Evolutionary conservation across 2,329 filamentous ascomycete genomes (phyloP).

Genomic region (Penicillium sp.): DNA sequence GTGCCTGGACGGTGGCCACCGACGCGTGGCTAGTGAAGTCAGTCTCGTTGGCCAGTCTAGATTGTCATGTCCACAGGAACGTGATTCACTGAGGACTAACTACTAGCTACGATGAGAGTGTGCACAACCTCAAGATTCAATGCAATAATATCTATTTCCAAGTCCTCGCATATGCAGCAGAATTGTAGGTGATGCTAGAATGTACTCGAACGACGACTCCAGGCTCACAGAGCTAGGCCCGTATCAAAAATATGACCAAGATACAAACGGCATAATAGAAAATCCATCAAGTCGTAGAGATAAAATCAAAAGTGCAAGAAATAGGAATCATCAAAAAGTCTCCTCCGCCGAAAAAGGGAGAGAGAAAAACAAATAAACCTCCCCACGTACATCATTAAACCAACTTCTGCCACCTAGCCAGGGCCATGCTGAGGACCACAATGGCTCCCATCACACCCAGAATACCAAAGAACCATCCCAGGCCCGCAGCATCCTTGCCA

Average conservation of each 20-base stretch:
- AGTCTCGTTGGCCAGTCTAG: background rate
- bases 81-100: background rate
- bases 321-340: constrained; percentile 11
- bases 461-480: constrained; percentile 56
- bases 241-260: background rate
- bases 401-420: constrained; percentile 48
- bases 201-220: background rate
- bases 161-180: background rate
- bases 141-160: background rate
- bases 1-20: constrained; percentile 15
- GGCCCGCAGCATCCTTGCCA: constrained; percentile 39
- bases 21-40: background rate
- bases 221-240: background rate
- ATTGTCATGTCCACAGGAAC: background rate
- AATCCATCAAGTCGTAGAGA: background rate
- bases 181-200: background rate
- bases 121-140: background rate
- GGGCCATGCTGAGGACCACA: constrained; percentile 42
- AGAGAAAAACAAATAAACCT: background rate
- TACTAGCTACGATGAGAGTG: background rate
- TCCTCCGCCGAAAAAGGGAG: background rate
- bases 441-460: constrained; percentile 50
- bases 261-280: background rate
- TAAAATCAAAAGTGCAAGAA: background rate
- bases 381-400: constrained; percentile 35